These are phyloP conservation scores for Eremothecium gossypii DNA, from an alignment of 1,139 yeast species.

Conservation along the genomic window DNA sequence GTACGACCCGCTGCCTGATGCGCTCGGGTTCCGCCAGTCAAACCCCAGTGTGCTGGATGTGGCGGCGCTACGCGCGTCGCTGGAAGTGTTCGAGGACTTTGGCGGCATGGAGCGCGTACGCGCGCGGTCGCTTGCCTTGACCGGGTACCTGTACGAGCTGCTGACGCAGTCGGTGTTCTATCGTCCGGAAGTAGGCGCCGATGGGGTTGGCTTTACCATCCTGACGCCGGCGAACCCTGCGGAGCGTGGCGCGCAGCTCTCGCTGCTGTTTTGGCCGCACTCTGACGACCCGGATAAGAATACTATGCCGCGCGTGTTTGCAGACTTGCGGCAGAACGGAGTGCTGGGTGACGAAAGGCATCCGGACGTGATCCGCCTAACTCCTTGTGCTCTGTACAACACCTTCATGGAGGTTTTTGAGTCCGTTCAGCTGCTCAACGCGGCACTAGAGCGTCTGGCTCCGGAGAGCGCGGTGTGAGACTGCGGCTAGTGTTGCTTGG, in stretches of 20 bases:
- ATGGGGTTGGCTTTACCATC: constrained; percentile 41
- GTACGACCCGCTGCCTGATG: constrained; percentile 74
- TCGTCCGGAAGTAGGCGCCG: constrained; percentile 18
- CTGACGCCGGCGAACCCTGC: constrained; percentile 54
- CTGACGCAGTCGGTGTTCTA: constrained; percentile 40
- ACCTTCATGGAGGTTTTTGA: constrained; percentile 53
- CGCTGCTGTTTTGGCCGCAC: constrained; percentile 56
- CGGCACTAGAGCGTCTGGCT: constrained; percentile 25
- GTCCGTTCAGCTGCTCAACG: constrained; percentile 40
- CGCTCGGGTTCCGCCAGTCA: constrained; percentile 83
- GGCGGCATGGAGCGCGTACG: constrained; percentile 60
- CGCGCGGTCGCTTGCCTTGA: constrained; percentile 47
- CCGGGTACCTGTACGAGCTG: constrained; percentile 45
- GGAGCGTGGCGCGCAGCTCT: constrained; percentile 71
- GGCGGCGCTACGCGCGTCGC: constrained; percentile 58
- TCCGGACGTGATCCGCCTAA: constrained; percentile 78
- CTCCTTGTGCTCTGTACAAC: constrained; percentile 79
- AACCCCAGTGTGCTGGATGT: constrained; percentile 84
- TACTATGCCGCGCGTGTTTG: constrained; percentile 56
- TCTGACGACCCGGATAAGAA: constrained; percentile 32
- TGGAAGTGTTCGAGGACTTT: constrained; percentile 48
- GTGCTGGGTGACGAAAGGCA: constrained; percentile 81
- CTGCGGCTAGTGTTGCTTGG: no score
- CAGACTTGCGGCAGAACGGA: constrained; percentile 43
- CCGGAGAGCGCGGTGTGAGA: no score